A percentile compares a stretch with the other conserved stretches of the same genome.
These are phyloP conservation scores for Gymnopilus dilepis DNA, from an alignment of 768 basidiomycete genomes.

Conservation along the genomic window DNA sequence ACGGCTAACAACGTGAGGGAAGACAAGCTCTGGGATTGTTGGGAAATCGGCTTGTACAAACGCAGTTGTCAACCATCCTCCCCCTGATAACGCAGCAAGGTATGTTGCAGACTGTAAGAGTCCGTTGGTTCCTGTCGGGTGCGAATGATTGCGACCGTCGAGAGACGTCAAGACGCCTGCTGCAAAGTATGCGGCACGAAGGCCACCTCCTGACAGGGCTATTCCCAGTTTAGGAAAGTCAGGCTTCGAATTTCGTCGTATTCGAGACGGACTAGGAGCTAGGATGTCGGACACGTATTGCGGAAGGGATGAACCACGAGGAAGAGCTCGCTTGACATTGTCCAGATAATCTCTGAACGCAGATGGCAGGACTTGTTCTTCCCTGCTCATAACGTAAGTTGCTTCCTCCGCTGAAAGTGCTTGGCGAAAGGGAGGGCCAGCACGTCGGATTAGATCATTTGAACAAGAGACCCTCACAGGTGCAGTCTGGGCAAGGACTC, in stretches of 20 bases:
- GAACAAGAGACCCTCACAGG: slow-evolving; percentile 14
- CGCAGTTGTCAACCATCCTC: slow-evolving; percentile 23
- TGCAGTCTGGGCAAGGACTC: slow-evolving; percentile 6
- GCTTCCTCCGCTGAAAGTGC: slow-evolving; percentile 6
- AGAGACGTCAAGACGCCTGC: slow-evolving; percentile 56
- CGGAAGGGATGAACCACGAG: slow-evolving; percentile 1
- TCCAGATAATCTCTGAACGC: slow-evolving; percentile 9
- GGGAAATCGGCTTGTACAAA: slow-evolving; percentile 16
- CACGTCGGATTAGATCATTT: background rate
- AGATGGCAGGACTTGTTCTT: background rate
- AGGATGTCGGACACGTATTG: slow-evolving; percentile 15
- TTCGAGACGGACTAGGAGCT: slow-evolving; percentile 4
- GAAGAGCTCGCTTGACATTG: slow-evolving; percentile 6
- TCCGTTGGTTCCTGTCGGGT: slow-evolving; percentile 51
- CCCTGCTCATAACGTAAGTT: background rate
- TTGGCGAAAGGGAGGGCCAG: background rate
- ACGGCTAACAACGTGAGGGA: background rate
- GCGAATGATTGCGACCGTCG: slow-evolving; percentile 53
- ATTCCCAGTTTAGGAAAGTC: slow-evolving; percentile 47
- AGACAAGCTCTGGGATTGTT: slow-evolving; percentile 16
- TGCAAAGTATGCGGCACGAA: slow-evolving; percentile 58
- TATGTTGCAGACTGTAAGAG: slow-evolving; percentile 60
- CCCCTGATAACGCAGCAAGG: slow-evolving; percentile 55
- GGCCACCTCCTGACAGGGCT: slow-evolving; percentile 61
- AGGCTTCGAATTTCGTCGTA: background rate